Evolutionary conservation across 2,329 filamentous ascomycete genomes (phyloP).

Genomic region (Cladosporium sp.): DNA sequence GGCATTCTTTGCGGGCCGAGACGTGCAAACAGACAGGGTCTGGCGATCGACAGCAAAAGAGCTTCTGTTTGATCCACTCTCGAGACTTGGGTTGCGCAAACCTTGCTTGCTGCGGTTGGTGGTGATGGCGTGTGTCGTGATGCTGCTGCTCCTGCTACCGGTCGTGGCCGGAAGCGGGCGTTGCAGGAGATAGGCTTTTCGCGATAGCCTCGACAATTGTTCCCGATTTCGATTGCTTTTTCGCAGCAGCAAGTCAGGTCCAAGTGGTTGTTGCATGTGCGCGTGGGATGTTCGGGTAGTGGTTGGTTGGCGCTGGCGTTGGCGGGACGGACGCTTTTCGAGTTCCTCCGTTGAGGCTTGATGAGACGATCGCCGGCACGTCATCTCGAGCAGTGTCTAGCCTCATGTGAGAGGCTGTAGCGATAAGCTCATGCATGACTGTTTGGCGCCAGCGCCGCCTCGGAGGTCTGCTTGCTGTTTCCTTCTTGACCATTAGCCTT

Average conservation of each 20-base stretch:
- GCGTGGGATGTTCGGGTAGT: background rate
- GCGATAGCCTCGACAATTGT: background rate
- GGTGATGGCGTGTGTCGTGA: slow-evolving; percentile 3
- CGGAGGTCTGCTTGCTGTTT: background rate
- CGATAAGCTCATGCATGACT: slow-evolving; percentile 17
- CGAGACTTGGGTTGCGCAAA: background rate
- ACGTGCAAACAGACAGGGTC: slow-evolving; percentile 7
- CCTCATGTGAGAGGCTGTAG: background rate
- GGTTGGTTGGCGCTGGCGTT: background rate
- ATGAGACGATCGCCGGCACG: slow-evolving; percentile 9
- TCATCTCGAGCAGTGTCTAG: slow-evolving; percentile 10
- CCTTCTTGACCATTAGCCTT: slow-evolving; percentile 11
- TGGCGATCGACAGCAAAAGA: slow-evolving; percentile 3
- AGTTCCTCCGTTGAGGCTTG: slow-evolving; percentile 11
- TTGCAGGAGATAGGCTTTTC: background rate
- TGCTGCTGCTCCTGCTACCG: background rate
- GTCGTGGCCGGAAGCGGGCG: background rate
- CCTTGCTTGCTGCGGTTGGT: background rate
- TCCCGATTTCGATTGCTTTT: background rate
- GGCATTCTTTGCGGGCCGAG: slow-evolving; percentile 9
- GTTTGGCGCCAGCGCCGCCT: background rate
- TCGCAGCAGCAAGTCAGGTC: background rate
- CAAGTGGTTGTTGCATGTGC: background rate
- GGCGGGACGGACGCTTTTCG: background rate
- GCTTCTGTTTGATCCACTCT: background rate